These are phyloP conservation scores for Vitis vinifera DNA, from an alignment of 164 flowering plant genomes.

Conservation along the genomic window DNA sequence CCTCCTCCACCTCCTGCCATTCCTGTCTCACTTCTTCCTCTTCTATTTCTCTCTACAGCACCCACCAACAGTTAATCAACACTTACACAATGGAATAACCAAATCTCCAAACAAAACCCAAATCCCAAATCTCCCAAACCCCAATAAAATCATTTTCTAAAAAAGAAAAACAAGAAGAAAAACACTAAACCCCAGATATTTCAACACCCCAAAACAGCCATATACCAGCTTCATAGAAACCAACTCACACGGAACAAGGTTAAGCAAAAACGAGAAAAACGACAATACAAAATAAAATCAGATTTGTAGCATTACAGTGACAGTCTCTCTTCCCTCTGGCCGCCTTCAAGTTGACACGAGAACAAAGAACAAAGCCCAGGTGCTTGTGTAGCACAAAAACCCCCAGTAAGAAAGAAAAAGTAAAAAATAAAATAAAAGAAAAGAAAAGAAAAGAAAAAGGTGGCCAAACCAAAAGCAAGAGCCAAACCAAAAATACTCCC, in stretches of 20 bases:
- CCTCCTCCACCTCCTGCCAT: slow-evolving; percentile 47
- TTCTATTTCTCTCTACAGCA: slow-evolving; percentile 8
- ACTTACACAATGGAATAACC: slow-evolving; percentile 8
- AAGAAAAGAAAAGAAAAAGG: slow-evolving; percentile 4
- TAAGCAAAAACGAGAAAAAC: neutral
- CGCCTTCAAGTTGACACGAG: neutral
- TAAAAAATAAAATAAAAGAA: slow-evolving; percentile 4
- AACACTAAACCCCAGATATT: slow-evolving; percentile 18
- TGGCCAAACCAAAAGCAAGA: neutral
- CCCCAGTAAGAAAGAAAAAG: slow-evolving; percentile 17
- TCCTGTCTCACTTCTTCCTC: slow-evolving; percentile 13
- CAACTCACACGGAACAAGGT: neutral
- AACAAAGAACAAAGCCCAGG: neutral
- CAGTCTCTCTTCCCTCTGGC: neutral
- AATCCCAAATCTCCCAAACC: slow-evolving; percentile 19
- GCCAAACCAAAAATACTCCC: slow-evolving; percentile 26
- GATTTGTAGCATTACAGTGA: slow-evolving; percentile 11
- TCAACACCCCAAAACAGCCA: slow-evolving; percentile 16
- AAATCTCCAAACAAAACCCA: slow-evolving; percentile 15
- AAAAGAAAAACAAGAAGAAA: neutral
- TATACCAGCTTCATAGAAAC: neutral
- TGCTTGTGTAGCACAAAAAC: slow-evolving; percentile 7
- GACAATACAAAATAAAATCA: slow-evolving; percentile 4
- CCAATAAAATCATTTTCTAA: neutral
- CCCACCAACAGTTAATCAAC: slow-evolving; percentile 1